Evolutionary conservation across 2,329 filamentous ascomycete species (phyloP), one percentile per base, ranked within the genome.

Genomic region (Penicillium sp.): DNA sequence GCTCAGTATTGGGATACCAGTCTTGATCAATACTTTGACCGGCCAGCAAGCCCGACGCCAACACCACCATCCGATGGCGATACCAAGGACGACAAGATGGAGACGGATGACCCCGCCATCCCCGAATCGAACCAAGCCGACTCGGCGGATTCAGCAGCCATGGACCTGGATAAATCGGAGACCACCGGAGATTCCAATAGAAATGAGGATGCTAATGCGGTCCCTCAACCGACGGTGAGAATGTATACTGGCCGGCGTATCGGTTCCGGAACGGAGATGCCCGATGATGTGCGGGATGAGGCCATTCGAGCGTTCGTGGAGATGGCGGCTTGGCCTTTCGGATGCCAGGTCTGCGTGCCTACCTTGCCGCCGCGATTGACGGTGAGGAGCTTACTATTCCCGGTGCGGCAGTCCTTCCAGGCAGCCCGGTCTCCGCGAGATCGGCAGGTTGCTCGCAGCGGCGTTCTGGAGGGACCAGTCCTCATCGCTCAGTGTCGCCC

Each of bases 1-100:
- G 76, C 82, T 14, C 81, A 83, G 58, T 87, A 85, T 64, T 87
- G 85, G 84, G 85, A 87, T 64, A 76, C 75, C 34, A 84, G 79
- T 54, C 65, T 81, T 44, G 85, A 87, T 60, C 70, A 84, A 26
- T 85, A 85, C 66, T 78, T 77, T 53, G 74, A 78, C 49, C 68
- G 71, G 14, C 67, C 72, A 23, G 63, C 61, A 18, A 64, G 61
- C 0, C 65, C 67, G n/a, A n/a, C n/a, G 43, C 56, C 50, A n/a
- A 59, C 62, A 1, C 48, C 63, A 2, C 56, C 62, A 23, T 43
- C 43, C 10, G 59, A 61, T 51, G 64, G 46, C 28, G 56, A 56
- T 39, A 36, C 60, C 10, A 58, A 64, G 16, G 54, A 54, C 23
- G 64, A 61, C 45, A 52, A 58, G 24, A 64, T 66, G 54, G 59